Evolutionary conservation across 2,329 filamentous ascomycete genomes (phyloP), one percentile per base, ranked within the genome.

Genomic region (Trichoderma atrobrunneum): DNA sequence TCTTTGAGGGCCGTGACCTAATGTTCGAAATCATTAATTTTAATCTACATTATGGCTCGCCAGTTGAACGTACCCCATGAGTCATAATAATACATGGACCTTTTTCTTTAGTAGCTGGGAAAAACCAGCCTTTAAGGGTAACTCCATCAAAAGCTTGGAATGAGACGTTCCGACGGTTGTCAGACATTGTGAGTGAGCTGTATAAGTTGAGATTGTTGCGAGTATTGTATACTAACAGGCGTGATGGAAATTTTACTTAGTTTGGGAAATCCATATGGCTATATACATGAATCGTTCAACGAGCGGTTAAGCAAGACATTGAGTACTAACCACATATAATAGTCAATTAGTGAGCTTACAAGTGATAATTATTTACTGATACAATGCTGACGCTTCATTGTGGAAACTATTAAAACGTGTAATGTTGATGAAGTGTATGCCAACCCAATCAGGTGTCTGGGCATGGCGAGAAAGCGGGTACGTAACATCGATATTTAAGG

Each of bases 1-100:
- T 71, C 70, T 51, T 71, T 71, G 26, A 71, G 70, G 16, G 61
- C 61, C 1, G 70, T 34, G 5, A 71, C 32, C 69, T 71, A 54
- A 24, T 8, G n/a, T 36, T 34, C 11, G 30, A n/a, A 30, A n/a
- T 48, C 8, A 32, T 8, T 21, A 69, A 34, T 12, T 1, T 51
- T 51, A 8, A 6, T 21, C n/a, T 11, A 12, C 10, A 51, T 51
- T 1, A 7, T 21, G 16, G 30, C 18, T 57, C 24, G 21, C 3
- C 14, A 8, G 32, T 18, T 62, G 5, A 39, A 63, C 67, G 4
- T 62, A 70, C 67, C 21, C 67, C 67, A n/a, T 70, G 67, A n/a
- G 67, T 62, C 67, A 70, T 56, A 7, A 70, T 70, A 34, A 70
- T 30, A 34, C 67, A 70, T 34, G 67, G 67, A 8, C 43, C 11